Evolutionary conservation across 163 green algal species (phyloP), one percentile per base, ranked within the genome.

Genomic region (Coccomyxa subellipsoidea): DNA sequence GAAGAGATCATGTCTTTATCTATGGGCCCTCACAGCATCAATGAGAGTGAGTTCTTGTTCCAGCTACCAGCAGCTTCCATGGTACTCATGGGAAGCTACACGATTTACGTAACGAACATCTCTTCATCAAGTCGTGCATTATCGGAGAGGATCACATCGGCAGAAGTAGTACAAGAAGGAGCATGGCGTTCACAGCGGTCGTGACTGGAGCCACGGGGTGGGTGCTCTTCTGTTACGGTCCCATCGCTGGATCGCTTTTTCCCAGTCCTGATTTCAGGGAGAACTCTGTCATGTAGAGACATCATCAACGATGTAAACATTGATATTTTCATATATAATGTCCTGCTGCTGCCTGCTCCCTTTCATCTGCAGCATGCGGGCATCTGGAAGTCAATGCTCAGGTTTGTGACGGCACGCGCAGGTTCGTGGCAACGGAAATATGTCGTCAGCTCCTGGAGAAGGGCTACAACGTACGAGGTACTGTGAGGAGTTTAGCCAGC

Each of bases 361-460:
- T n/a, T n/a, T n/a, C n/a, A n/a, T n/a, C n/a, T n/a, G n/a, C n/a
- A n/a, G n/a, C n/a, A n/a, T n/a, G n/a, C 40, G 10, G 47, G 47
- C 47, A 59, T 8, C 15, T 59, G 47, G 47, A 59, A 59, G 23
- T 12, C n/a, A n/a, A n/a, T n/a, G n/a, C n/a, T n/a, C 21, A 12
- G 47, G 47, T 59, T 18, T 59, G 21, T 2, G 47, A 59, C 21
- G 15, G 3, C 23, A 59, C 47, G 1, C 23, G 47, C 47, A 59
- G 47, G 47, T 59, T 27, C 47, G 47, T 59, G 47, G 47, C 47
- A 18, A 59, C 47, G 23, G 89, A 94, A 81, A 77, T 96, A 6
- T 84, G 92, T 15, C 87, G 87, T 21, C 91, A 95, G 83, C 84
- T 95, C 54, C 82, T 94, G n/a, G 54, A 81, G n/a, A 85, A 84